These are phyloP conservation scores for Magnolia changhungtana DNA, from an alignment of 164 flowering plant genomes.

Conservation along the genomic window DNA sequence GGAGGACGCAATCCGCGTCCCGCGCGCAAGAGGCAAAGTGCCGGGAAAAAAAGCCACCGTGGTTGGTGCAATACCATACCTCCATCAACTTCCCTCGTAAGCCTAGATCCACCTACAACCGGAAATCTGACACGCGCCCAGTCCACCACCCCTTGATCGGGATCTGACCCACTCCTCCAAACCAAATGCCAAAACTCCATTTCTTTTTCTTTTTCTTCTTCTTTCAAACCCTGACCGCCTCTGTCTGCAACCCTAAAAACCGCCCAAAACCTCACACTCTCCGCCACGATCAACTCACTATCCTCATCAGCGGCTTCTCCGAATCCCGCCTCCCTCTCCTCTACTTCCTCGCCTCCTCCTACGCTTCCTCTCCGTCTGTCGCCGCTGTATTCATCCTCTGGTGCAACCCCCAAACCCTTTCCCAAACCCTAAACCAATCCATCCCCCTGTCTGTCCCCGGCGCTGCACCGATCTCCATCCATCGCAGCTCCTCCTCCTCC, in stretches of 20 bases:
- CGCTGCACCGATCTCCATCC: conserved; percentile 41
- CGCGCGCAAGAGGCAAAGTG: too few species aligned
- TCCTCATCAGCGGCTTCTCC: conserved; percentile 87
- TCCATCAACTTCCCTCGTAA: too few species aligned
- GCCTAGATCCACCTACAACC: too few species aligned
- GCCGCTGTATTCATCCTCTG: conserved; percentile 70
- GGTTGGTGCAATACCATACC: too few species aligned
- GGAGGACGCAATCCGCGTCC: too few species aligned
- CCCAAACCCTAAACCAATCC: conserved; percentile 35
- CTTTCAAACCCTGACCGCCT: not conserved
- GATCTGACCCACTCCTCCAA: not conserved
- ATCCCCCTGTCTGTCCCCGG: conserved; percentile 39
- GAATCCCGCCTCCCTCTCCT: conserved; percentile 74
- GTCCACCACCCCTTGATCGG: not conserved
- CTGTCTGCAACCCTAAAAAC: conserved; percentile 17
- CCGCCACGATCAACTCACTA: conserved; percentile 64
- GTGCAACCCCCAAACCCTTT: conserved; percentile 72
- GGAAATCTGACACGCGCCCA: too few species aligned
- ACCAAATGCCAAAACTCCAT: not conserved
- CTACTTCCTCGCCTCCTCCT: conserved; percentile 53
- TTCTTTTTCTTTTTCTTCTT: not conserved
- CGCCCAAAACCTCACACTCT: conserved; percentile 28
- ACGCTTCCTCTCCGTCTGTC: conserved; percentile 56
- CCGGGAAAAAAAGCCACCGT: too few species aligned
- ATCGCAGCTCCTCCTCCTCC: conserved; percentile 48